Evolutionary conservation across 768 basidiomycete genomes (phyloP).

Genomic region (Calvatia gigantea): DNA sequence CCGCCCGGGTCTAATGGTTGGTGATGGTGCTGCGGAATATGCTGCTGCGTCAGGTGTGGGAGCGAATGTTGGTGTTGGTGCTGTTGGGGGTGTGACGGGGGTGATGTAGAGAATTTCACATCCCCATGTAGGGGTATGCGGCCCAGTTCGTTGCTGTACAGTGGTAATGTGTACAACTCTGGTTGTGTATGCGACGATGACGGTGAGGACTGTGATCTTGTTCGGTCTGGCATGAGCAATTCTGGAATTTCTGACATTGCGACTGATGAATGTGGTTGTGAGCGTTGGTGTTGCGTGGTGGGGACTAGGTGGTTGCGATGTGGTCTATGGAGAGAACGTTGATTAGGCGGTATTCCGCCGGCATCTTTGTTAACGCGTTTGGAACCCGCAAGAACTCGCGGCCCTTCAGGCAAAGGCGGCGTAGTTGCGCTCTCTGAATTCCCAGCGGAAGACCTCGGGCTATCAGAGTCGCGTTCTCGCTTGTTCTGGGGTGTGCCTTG

Average conservation of each 20-base stretch:
- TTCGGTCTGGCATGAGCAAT: neutral
- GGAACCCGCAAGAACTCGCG: constrained; percentile 31
- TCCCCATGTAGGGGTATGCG: constrained; percentile 42
- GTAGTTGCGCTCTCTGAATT: neutral
- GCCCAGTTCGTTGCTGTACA: constrained; percentile 62
- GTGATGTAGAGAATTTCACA: constrained; percentile 20
- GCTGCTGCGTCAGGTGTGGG: neutral
- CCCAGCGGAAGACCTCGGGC: constrained; percentile 26
- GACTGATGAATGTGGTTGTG: neutral
- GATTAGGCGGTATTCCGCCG: neutral
- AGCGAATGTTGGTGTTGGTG: neutral
- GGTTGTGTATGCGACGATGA: constrained; percentile 11
- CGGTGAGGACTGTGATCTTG: neutral
- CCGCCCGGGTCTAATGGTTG: constrained; percentile 4
- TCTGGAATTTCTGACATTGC: neutral
- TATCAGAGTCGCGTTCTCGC: constrained; percentile 60
- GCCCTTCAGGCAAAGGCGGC: constrained; percentile 10
- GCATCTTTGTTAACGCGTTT: constrained; percentile 24
- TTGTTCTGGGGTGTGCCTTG: constrained; percentile 55
- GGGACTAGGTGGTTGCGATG: neutral
- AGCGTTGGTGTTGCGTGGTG: constrained; percentile 11
- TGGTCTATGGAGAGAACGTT: neutral
- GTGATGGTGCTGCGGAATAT: too few species aligned
- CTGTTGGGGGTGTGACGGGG: neutral
- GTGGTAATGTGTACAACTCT: constrained; percentile 36